phyloP scores from a whole-genome alignment of 2,329 filamentous ascomycete species.

The Dryadomyces sulphureus region DNA sequence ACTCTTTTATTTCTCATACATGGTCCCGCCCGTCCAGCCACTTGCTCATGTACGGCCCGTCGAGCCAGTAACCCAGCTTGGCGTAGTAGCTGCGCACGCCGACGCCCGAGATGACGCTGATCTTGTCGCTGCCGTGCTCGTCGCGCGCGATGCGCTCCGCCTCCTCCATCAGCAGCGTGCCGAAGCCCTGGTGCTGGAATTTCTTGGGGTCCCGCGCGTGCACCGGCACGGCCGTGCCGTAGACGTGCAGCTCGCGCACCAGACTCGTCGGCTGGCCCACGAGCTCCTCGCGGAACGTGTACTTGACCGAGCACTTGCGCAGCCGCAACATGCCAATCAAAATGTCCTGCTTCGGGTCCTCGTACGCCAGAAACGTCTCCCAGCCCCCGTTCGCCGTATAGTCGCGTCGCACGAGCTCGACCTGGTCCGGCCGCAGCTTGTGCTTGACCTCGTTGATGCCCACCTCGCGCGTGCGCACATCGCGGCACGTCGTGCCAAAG shows the following conservation, averaged over 20 bases:
- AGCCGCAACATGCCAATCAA: slow-evolving; percentile 80
- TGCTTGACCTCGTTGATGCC: slow-evolving; percentile 99
- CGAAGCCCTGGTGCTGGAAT: slow-evolving; percentile 97
- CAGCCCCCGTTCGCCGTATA: slow-evolving; percentile 93
- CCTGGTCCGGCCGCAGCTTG: slow-evolving; percentile 91
- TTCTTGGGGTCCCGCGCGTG: slow-evolving; percentile 90
- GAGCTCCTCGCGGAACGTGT: slow-evolving; percentile 85
- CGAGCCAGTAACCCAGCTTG: slow-evolving; percentile 83
- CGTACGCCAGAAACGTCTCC: slow-evolving; percentile 97
- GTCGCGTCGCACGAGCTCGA: slow-evolving; percentile 86
- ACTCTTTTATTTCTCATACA: not conserved
- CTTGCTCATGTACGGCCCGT: slow-evolving; percentile 74
- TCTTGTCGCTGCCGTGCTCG: slow-evolving; percentile 86
- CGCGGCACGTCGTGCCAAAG: slow-evolving; percentile 91
- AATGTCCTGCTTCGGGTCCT: slow-evolving; percentile 97
- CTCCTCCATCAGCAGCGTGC: slow-evolving; percentile 93
- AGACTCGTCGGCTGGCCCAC: slow-evolving; percentile 76
- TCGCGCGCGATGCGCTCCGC: slow-evolving; percentile 88
- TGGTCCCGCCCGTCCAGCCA: slow-evolving; percentile 32
- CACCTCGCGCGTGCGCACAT: slow-evolving; percentile 90
- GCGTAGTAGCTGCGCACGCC: slow-evolving; percentile 91
- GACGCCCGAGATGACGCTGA: slow-evolving; percentile 95
- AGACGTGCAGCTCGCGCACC: slow-evolving; percentile 90
- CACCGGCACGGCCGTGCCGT: slow-evolving; percentile 92
- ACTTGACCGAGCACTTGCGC: slow-evolving; percentile 78